A percentile compares a stretch with the other conserved stretches of the same genome.
These are phyloP conservation scores for Solanum boliviense DNA, from an alignment of 257 asterid species.

Conservation along the genomic window DNA sequence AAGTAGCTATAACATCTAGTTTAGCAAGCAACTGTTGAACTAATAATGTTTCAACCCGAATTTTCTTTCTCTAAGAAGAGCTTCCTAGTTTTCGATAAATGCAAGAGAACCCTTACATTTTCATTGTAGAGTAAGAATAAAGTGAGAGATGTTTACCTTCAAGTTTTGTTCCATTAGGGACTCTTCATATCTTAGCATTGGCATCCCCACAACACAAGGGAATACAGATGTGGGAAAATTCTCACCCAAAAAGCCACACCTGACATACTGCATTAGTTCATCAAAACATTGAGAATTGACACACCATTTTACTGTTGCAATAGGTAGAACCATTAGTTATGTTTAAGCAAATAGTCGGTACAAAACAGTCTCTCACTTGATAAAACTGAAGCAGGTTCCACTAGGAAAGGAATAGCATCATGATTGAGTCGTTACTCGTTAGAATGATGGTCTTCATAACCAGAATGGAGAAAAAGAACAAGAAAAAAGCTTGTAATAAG, in stretches of 20 bases:
- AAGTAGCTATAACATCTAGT: neutral
- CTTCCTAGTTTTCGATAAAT: neutral
- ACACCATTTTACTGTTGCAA: neutral
- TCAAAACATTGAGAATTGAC: neutral
- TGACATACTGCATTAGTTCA: constrained; percentile 71
- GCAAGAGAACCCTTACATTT: neutral
- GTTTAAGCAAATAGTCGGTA: neutral
- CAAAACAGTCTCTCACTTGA: neutral
- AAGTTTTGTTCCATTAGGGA: constrained; percentile 85
- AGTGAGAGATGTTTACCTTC: constrained; percentile 36
- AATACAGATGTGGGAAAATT: constrained; percentile 90
- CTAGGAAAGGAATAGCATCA: neutral
- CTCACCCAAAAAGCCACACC: constrained; percentile 88
- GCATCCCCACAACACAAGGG: constrained; percentile 95
- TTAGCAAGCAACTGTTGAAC: neutral
- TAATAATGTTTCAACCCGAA: neutral
- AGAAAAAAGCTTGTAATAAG: neutral
- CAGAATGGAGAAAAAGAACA: neutral
- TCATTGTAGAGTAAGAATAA: neutral
- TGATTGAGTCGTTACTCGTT: neutral
- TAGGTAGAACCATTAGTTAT: too few relatives aligned
- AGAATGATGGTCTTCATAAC: neutral
- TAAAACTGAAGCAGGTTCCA: neutral
- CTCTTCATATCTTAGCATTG: constrained; percentile 91
- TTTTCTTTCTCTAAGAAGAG: neutral